phyloP scores from a whole-genome alignment of 1,284 basidiomycete species.

The Pseudozyma sp. region DNA sequence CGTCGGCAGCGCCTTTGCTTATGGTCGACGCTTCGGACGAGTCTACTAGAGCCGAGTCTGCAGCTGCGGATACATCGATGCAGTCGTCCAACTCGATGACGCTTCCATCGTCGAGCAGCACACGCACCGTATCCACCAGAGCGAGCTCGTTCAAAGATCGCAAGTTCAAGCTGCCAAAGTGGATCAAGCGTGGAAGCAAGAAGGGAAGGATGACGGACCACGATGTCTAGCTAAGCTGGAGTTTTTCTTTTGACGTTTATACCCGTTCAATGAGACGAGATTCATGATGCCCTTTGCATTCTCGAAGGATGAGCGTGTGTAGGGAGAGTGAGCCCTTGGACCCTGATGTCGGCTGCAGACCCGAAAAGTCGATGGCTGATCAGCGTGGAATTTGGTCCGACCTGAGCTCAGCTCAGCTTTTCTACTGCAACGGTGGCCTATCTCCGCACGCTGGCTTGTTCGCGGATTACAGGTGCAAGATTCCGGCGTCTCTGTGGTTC shows the following conservation, averaged over 20 bases:
- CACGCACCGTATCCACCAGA: slow-evolving; percentile 16
- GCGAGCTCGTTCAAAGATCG: slow-evolving; percentile 21
- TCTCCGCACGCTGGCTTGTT: slow-evolving; percentile 1
- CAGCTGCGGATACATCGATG: slow-evolving; percentile 12
- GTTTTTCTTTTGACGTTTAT: neutral
- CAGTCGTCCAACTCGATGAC: slow-evolving; percentile 20
- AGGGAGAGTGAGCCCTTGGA: neutral
- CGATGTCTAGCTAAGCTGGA: neutral
- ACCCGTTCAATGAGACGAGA: too few relatives aligned
- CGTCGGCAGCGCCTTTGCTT: slow-evolving; percentile 5
- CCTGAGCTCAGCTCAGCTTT: slow-evolving; percentile 8
- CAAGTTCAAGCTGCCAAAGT: slow-evolving; percentile 43
- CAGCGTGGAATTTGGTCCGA: neutral
- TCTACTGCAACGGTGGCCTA: neutral
- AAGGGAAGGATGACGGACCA: slow-evolving; percentile 8
- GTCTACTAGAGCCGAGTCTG: neutral
- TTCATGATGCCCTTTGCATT: neutral
- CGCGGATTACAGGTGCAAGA: too few relatives aligned
- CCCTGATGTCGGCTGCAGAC: neutral
- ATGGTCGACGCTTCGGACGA: slow-evolving; percentile 7
- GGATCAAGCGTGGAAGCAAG: slow-evolving; percentile 33
- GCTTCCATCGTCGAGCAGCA: slow-evolving; percentile 33
- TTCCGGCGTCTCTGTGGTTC: neutral
- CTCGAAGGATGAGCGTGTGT: too few relatives aligned
- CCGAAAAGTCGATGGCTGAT: neutral